A percentile compares a stretch with the other conserved stretches of the same genome.
These are phyloP conservation scores for Brasenia schreberi DNA, from an alignment of 164 flowering plant species.

Conservation along the genomic window DNA sequence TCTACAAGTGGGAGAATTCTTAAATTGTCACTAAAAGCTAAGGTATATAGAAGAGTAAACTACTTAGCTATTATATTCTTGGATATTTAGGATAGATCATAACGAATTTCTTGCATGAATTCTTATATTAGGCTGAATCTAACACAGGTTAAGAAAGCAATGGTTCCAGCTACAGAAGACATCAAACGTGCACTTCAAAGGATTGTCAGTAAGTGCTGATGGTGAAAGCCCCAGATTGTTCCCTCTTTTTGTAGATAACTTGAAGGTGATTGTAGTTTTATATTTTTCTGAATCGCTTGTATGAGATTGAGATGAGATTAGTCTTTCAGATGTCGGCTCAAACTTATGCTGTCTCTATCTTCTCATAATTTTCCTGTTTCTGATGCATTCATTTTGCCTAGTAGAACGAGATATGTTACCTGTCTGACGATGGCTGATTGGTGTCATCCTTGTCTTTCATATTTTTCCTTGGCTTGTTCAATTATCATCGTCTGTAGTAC, in stretches of 20 bases:
- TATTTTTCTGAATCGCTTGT: not conserved
- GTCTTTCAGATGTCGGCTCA: not conserved
- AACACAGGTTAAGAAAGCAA: not conserved
- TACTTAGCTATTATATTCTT: not conserved
- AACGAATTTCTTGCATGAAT: not conserved
- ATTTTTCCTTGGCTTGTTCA: no score
- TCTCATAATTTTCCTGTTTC: no score
- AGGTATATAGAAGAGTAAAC: constrained; percentile 28
- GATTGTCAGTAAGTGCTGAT: not conserved
- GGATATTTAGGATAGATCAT: not conserved
- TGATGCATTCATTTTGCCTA: no score
- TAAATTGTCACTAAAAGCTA: constrained; percentile 44
- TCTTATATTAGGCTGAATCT: not conserved
- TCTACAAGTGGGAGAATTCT: constrained; percentile 45
- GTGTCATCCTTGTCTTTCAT: no score
- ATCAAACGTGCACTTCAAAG: not conserved
- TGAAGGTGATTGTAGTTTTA: not conserved
- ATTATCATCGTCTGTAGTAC: no score
- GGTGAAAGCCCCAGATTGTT: not conserved
- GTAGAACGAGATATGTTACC: no score
- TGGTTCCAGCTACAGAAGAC: not conserved
- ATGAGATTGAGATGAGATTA: not conserved
- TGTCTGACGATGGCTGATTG: no score
- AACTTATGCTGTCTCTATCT: no score
- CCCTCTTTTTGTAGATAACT: not conserved